A percentile compares a stretch with the other conserved stretches of the same genome.
Evolutionary conservation across 345 rosid genomes (phyloP).

Genomic region (Litchi chinensis): DNA sequence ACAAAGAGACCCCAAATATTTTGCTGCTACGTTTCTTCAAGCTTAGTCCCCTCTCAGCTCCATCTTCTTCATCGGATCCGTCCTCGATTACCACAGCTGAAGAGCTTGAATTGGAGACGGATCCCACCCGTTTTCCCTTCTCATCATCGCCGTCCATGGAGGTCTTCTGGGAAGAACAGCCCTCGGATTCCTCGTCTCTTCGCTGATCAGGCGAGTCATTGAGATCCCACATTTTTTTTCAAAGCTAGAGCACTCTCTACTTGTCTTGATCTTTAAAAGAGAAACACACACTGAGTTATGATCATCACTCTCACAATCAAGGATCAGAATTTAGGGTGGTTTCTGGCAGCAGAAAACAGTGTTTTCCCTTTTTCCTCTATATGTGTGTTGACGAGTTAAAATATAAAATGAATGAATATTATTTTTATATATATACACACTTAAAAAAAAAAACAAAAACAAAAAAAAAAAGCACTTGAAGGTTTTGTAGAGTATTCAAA

Average conservation of each 20-base stretch:
- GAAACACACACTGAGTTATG: neutral
- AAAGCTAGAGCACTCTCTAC: neutral
- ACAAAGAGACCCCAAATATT: constrained; percentile 58
- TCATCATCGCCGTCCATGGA: constrained; percentile 44
- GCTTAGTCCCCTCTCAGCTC: constrained; percentile 24
- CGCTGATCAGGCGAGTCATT: constrained; percentile 64
- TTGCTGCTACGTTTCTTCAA: constrained; percentile 43
- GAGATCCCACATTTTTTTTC: constrained; percentile 74
- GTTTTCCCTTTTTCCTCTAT: neutral
- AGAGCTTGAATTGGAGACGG: constrained; percentile 78
- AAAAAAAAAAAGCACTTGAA: neutral
- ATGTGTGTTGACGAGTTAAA: neutral
- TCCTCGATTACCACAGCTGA: constrained; percentile 78
- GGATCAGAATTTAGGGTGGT: constrained; percentile 10
- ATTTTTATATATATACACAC: too few relatives aligned
- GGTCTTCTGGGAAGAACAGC: constrained; percentile 46
- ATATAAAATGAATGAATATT: constrained; percentile 6
- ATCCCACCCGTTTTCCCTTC: constrained; percentile 72
- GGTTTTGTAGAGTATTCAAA: neutral
- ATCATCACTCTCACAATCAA: constrained; percentile 8
- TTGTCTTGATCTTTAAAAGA: constrained; percentile 2
- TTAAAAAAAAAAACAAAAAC: too few relatives aligned
- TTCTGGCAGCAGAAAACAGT: constrained; percentile 4
- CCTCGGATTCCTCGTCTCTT: constrained; percentile 52
- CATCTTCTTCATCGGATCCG: constrained; percentile 78